Evolutionary conservation across 768 basidiomycete species (phyloP).

Genomic region (Serpula lacrymans): DNA sequence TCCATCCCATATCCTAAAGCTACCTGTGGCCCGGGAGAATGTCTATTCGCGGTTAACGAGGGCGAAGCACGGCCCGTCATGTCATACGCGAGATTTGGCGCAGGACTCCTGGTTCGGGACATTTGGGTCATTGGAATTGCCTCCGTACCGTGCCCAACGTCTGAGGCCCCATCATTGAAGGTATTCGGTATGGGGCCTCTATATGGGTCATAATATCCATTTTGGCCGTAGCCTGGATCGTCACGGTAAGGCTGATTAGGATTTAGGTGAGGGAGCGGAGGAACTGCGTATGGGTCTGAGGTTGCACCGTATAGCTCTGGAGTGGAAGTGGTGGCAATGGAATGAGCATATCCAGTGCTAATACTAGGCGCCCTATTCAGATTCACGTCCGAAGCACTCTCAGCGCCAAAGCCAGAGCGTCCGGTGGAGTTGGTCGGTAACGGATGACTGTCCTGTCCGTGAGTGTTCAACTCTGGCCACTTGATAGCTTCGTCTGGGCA

Average conservation of each 20-base stretch:
- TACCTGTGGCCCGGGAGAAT: conserved; percentile 40
- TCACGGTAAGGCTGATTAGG: conserved; percentile 76
- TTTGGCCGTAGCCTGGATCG: conserved; percentile 49
- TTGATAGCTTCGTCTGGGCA: conserved; percentile 76
- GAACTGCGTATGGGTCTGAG: conserved; percentile 78
- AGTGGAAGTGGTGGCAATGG: conserved; percentile 42
- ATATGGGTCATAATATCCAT: conserved; percentile 77
- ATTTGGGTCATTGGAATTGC: conserved; percentile 77
- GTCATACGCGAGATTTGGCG: conserved; percentile 39
- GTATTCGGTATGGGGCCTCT: conserved; percentile 69
- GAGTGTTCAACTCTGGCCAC: conserved; percentile 84
- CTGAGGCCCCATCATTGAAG: conserved; percentile 41
- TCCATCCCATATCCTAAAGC: conserved; percentile 34
- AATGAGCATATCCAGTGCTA: conserved; percentile 44
- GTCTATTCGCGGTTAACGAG: conserved; percentile 11
- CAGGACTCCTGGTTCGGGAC: conserved; percentile 38
- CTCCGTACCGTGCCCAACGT: conserved; percentile 43
- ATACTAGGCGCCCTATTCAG: conserved; percentile 49
- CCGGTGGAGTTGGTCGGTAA: conserved; percentile 70
- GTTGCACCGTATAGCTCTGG: conserved; percentile 34
- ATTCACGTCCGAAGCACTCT: conserved; percentile 57
- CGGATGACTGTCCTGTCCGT: conserved; percentile 52
- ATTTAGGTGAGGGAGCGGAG: conserved; percentile 77
- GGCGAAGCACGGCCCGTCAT: conserved; percentile 29
- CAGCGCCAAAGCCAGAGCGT: conserved; percentile 59